Base-by-base conservation (phyloP, 805 yeast species). In the Kazachstania kunashirensis region DNA sequence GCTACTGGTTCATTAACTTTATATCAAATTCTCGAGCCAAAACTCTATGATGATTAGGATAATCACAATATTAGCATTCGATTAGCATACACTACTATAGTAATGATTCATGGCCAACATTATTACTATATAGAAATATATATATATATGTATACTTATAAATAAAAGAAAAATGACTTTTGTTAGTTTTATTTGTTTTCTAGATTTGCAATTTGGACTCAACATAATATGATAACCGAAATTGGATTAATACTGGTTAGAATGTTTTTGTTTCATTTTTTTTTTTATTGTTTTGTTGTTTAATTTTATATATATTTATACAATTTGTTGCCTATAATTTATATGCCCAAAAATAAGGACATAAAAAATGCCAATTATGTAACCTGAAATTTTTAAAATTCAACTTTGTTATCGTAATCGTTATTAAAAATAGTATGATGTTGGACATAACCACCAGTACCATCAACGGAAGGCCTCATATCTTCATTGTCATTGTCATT, bases 1-100 rank as follows among this genome's bases (percentile, higher is more conserved):
- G 86, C 3, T 70, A 77, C 23, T 45, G 73, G 19, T 84, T 84
- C 54, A 75, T 84, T 20, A 70, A 70, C 46, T 72, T 61, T 49
- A 33, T 46, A n/a, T 45, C 42, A 15, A 36, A 32, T 29, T 29
- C 15, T 24, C 16, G 37, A 24, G 27, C 31, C 14, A 29, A 29
- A 17, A 13, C 20, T 29, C 23, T 17, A 12, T 17, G 19, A 29
- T 17, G 21, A 3, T 17, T 6, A 18, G 12, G 13, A 17, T 23
- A 14, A 14, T 6, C 15, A 18, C 9, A n/a, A 26, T 11, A 14
- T 7, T 14, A n/a, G 18, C 29, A 26, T 14, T n/a, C n/a, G n/a
- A n/a, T n/a, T n/a, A n/a, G n/a, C n/a, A n/a, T n/a, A n/a, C n/a
- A n/a, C n/a, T n/a, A n/a, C n/a, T n/a, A n/a, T n/a, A n/a, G n/a